Evolutionary conservation across 2,329 filamentous ascomycete species (phyloP), one percentile per base, ranked within the genome.

Genomic region (Aureobasidium vineae): DNA sequence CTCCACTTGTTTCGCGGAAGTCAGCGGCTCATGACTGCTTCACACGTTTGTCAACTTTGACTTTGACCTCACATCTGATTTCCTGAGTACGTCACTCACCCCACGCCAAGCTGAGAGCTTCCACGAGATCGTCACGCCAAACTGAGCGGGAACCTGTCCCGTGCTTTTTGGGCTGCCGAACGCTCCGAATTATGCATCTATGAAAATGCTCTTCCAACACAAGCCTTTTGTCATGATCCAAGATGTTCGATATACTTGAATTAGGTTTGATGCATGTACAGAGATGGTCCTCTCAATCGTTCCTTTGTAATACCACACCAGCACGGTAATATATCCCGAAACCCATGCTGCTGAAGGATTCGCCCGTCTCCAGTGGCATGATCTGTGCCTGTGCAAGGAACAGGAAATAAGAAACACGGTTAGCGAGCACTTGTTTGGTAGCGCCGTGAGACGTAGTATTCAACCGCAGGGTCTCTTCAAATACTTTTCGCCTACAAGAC

Each of bases 21-120:
- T 11, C 57, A 45, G 57, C 57, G 57, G 57, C 31, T 61, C 15
- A 52, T 61, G 26, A n/a, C 13, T 63, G 43, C 33, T 52, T 16
- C 15, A 63, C 45, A 28, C 43, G 33, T 52, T 50, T 31, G 21
- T 36, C 38, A 61, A 19, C 43, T 23, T 31, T 10, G 13, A 26
- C n/a, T 11, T 38, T 15, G 45, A 47, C 56, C 54, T 43, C 28
- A 49, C 28, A 10, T 23, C 36, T 19, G 43, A 21, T 13, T 31
- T 19, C 19, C 5, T 50, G 10, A 36, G 33, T 36, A 63, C 59
- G 59, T 63, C 59, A 63, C 21, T 41, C 43, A 40, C 57, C 59
- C 56, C 38, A 60, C 56, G 21, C 26, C 19, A 16, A 50, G 23
- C 6, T 21, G 15, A 13, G 43, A 47, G 47, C 23, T 50, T 21